A percentile compares a stretch with the other conserved stretches of the same genome.
Evolutionary conservation across 805 yeast genomes (phyloP).

Genomic region (Wickerhamomyces alni): DNA sequence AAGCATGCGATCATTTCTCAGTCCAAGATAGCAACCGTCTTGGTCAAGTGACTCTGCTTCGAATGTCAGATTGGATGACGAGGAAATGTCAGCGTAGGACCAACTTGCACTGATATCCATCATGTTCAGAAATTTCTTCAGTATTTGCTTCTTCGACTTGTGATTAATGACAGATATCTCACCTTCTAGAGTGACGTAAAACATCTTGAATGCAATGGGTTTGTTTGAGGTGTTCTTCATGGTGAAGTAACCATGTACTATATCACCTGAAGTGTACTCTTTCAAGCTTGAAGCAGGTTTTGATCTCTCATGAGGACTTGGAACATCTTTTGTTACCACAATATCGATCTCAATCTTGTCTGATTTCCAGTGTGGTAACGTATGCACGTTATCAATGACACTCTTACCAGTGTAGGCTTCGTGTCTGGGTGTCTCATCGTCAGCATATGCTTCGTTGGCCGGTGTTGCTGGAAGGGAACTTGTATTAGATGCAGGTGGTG

Average conservation of each 20-base stretch:
- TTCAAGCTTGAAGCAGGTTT: slow-evolving; percentile 30
- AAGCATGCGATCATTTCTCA: slow-evolving; percentile 42
- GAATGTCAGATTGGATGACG: slow-evolving; percentile 44
- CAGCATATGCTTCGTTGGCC: too few species aligned
- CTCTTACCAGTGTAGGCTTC: slow-evolving; percentile 25
- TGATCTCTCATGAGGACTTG: slow-evolving; percentile 31
- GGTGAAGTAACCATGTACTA: slow-evolving; percentile 51
- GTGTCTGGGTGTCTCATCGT: background rate
- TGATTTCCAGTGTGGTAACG: slow-evolving; percentile 29
- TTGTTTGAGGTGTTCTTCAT: slow-evolving; percentile 40
- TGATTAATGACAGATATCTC: slow-evolving; percentile 26
- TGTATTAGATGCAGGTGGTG: background rate
- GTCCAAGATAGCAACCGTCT: slow-evolving; percentile 43
- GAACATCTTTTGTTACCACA: slow-evolving; percentile 45
- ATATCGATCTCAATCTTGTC: slow-evolving; percentile 44
- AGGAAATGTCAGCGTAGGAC: slow-evolving; percentile 46
- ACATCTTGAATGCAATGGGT: slow-evolving; percentile 56
- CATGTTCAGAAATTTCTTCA: slow-evolving; percentile 51
- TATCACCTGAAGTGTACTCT: slow-evolving; percentile 64
- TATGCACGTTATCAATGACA: slow-evolving; percentile 46
- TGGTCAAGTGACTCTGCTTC: slow-evolving; percentile 31
- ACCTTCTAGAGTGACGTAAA: slow-evolving; percentile 46
- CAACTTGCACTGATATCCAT: slow-evolving; percentile 51
- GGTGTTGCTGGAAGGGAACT: too few species aligned
- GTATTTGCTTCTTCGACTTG: slow-evolving; percentile 27